Conservation (phyloP, 208 protist species). For the Wallacemonas sp. region DNA sequence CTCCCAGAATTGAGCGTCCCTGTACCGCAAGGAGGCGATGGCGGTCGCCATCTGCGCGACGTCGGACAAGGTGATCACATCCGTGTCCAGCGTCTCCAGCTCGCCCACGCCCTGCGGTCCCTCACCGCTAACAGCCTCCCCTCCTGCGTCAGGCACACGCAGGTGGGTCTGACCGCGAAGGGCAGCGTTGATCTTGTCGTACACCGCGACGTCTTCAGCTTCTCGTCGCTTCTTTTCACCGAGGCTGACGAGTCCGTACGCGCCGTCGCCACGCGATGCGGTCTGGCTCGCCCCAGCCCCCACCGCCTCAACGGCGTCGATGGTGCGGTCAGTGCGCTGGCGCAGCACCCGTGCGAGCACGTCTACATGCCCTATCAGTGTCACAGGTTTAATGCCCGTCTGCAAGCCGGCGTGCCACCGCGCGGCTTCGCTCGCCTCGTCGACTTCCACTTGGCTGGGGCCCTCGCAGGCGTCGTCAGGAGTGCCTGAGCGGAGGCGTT, state of each 20-base stretch:
- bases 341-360: conserved; percentile 43
- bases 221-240: not conserved
- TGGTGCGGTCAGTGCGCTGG: conserved; percentile 28
- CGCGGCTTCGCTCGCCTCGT: not conserved
- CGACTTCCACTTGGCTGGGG: not conserved
- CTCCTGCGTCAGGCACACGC: conserved; percentile 4
- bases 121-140: conserved; percentile 40
- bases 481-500: not conserved
- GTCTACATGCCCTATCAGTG: conserved; percentile 42
- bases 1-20: conserved; percentile 53
- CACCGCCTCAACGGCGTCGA: conserved; percentile 3
- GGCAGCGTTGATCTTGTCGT: not conserved
- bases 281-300: not conserved
- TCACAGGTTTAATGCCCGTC: conserved; percentile 27
- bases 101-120: conserved; percentile 30
- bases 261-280: too few species aligned
- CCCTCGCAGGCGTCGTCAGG: too few species aligned
- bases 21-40: conserved; percentile 41
- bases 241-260: not conserved
- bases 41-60: conserved; percentile 45
- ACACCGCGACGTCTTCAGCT: not conserved
- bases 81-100: not conserved
- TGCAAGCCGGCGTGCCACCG: conserved; percentile 17
- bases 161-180: not conserved
- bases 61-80: conserved; percentile 26